Base-by-base conservation (phyloP, 139 green algal species). In the Chlorella sorokiniana region DNA sequence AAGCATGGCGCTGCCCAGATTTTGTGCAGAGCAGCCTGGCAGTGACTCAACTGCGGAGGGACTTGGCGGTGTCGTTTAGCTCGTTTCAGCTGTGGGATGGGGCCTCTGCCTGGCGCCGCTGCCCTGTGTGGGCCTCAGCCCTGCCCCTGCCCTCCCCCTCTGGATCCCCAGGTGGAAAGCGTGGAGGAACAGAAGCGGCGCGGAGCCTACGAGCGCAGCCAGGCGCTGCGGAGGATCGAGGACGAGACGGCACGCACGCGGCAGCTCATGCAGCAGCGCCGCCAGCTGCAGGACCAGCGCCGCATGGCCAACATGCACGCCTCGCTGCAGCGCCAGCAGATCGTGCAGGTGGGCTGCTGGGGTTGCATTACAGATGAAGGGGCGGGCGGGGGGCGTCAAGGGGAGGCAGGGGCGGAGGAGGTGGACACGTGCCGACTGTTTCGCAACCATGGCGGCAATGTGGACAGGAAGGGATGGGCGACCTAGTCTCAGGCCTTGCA, bases 221-320 rank as follows among this genome's bases (percentile, higher is more conserved):
- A 85, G 64, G 45, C 70, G 48, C 31, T 78, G 51, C 67, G 59
- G n/a, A 67, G 76, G 35, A 79, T 83, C 10, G 68, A 93, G 80
- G 80, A 91, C 33, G 89, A 90, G 54, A 90, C 86, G 25, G 76
- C 84, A 45, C 81, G 83, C 35, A 87, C 88, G 0, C 79, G 87
- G 25, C 48, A 25, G 10, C 82, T 94, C 78, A 71, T 93, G 81
- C 62, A 73, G 27, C 84, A 93, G 68, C 84, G 88, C 29, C 41
- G 84, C 0, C 68, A 85, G 16, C 84, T 94, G 70, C 90, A 93
- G 82, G 76, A 90, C 67, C 87, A 93, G 86, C 91, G 93, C 77
- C 92, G 93, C 81, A 79, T 89, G 45, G 91, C 93, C 70, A 97
- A 97, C 87, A 95, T 96, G 91, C 61, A 85, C 20, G 89, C 91